Percentiles rank a stretch among this genome's conserved stretches.
These are phyloP conservation scores for Gossypium stocksii DNA, from an alignment of 345 rosid species.

Conservation along the genomic window DNA sequence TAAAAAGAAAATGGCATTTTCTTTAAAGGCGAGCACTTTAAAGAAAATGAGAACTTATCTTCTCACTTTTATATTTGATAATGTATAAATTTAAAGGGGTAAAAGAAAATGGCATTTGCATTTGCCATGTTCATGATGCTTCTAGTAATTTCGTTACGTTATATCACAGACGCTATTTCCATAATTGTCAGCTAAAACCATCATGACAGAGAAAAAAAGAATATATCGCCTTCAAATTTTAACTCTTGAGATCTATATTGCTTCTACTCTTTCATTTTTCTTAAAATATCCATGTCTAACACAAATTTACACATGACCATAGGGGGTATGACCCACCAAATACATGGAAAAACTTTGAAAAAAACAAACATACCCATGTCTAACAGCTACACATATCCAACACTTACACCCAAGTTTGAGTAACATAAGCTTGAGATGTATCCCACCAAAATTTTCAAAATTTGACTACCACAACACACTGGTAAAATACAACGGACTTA, in stretches of 20 bases:
- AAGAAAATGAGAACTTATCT: not conserved
- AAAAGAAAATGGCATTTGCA: not conserved
- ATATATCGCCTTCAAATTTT: not conserved
- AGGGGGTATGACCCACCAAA: not conserved
- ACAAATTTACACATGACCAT: not conserved
- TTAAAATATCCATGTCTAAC: not conserved
- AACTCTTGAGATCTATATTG: not conserved
- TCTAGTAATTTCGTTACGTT: not conserved
- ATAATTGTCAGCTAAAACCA: not conserved
- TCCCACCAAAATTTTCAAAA: conserved; percentile 1
- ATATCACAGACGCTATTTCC: not conserved
- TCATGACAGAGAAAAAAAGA: not conserved
- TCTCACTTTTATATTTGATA: not conserved
- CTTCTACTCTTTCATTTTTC: not conserved
- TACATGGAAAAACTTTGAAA: not conserved
- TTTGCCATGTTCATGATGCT: not conserved
- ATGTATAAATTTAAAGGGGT: not conserved
- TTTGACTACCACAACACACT: not conserved
- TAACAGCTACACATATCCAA: not conserved
- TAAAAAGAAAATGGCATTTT: not conserved
- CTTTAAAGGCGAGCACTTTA: not conserved
- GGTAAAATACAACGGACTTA: not conserved
- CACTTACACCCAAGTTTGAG: not conserved
- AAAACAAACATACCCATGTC: not conserved
- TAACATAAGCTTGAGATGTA: not conserved